Evolutionary conservation across 768 basidiomycete genomes (phyloP).

Genomic region (Sistotremastrum suecicum): DNA sequence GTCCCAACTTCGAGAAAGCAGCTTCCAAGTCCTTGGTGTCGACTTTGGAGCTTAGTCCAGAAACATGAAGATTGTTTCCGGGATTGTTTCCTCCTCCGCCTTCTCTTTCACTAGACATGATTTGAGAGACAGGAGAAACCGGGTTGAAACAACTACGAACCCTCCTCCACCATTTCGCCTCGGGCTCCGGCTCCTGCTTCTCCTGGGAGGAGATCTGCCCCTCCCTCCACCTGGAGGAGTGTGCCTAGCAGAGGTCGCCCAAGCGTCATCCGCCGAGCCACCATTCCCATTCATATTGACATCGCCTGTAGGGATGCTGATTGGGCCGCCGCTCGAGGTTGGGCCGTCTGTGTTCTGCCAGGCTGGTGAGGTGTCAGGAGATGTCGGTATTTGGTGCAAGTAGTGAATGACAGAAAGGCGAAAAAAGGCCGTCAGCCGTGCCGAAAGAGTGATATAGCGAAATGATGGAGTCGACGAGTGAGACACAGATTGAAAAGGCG

Average conservation of each 20-base stretch:
- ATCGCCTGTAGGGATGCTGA: slow-evolving; percentile 52
- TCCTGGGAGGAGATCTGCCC: slow-evolving; percentile 38
- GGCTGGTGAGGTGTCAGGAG: slow-evolving; percentile 27
- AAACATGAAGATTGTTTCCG: slow-evolving; percentile 55
- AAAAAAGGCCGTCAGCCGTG: no score
- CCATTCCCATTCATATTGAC: slow-evolving; percentile 28
- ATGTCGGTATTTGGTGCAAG: no score
- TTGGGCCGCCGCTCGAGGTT: slow-evolving; percentile 30
- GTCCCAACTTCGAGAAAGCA: slow-evolving; percentile 78
- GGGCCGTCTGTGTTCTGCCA: slow-evolving; percentile 78
- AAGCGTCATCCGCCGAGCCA: slow-evolving; percentile 39
- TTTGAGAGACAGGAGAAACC: neutral
- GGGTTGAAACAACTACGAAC: slow-evolving; percentile 22
- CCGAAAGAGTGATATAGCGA: no score
- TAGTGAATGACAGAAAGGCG: no score
- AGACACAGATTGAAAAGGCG: no score
- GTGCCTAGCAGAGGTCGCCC: slow-evolving; percentile 27
- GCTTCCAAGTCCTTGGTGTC: slow-evolving; percentile 83
- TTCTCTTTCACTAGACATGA: slow-evolving; percentile 6
- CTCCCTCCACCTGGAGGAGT: slow-evolving; percentile 31
- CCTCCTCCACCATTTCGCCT: slow-evolving; percentile 35
- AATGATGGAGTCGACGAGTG: no score
- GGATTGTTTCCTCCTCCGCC: slow-evolving; percentile 33
- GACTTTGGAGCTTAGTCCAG: slow-evolving; percentile 40
- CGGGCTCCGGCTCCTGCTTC: slow-evolving; percentile 62